Evolutionary conservation across 768 basidiomycete species (phyloP).

Genomic region (Podaxis carcinomalis): DNA sequence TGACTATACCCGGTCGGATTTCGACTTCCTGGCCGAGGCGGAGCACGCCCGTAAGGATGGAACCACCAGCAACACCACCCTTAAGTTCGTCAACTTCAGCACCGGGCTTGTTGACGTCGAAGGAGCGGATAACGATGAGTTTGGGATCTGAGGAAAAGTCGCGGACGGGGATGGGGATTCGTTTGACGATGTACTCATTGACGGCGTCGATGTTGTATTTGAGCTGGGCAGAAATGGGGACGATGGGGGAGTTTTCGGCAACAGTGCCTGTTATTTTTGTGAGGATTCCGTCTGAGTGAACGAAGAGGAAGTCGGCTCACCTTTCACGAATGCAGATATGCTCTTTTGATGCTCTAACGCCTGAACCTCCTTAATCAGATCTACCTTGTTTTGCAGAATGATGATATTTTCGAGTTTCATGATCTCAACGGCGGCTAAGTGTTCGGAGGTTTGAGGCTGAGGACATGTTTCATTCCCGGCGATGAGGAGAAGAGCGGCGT

Average conservation of each 20-base stretch:
- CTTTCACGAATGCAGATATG: slow-evolving; percentile 93
- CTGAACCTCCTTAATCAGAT: slow-evolving; percentile 92
- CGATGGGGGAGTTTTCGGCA: slow-evolving; percentile 95
- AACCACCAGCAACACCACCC: slow-evolving; percentile 97
- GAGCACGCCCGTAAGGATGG: slow-evolving; percentile 89
- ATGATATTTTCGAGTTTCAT: slow-evolving; percentile 99
- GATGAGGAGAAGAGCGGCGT: slow-evolving; percentile 91
- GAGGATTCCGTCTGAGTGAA: neutral
- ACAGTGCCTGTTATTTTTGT: slow-evolving; percentile 73
- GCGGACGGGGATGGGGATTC: slow-evolving; percentile 90
- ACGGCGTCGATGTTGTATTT: slow-evolving; percentile 99
- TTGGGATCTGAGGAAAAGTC: slow-evolving; percentile 90
- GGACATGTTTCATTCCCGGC: slow-evolving; percentile 99
- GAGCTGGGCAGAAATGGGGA: slow-evolving; percentile 97
- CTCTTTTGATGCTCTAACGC: slow-evolving; percentile 96
- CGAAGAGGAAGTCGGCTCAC: slow-evolving; percentile 31
- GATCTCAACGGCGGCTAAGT: slow-evolving; percentile 97
- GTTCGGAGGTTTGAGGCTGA: slow-evolving; percentile 98
- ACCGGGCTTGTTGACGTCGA: slow-evolving; percentile 99
- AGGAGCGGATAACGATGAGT: slow-evolving; percentile 97
- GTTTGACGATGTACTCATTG: slow-evolving; percentile 96
- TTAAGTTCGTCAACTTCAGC: slow-evolving; percentile 95
- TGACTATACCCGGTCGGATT: slow-evolving; percentile 95
- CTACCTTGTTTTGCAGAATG: slow-evolving; percentile 98
- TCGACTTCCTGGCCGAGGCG: slow-evolving; percentile 91